Conservation (phyloP, 768 basidiomycete species). For the Trichaptum fuscoviolaceum region DNA sequence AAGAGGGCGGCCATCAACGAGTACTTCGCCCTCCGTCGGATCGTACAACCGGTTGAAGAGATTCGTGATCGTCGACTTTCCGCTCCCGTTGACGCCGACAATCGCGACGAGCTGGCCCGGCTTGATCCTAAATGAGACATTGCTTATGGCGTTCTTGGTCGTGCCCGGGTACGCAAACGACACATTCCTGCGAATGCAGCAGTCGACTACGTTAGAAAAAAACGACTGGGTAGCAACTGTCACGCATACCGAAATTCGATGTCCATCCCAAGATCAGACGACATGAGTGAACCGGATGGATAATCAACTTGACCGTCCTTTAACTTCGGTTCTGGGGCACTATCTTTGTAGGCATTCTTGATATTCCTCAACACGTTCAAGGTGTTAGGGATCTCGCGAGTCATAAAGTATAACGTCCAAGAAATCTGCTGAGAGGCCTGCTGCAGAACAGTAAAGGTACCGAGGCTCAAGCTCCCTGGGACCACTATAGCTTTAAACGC, state of each 20-base stretch:
- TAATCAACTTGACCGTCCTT: constrained; percentile 10
- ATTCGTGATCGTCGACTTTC: constrained; percentile 40
- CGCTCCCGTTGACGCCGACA: constrained; percentile 54
- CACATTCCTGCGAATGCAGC: constrained; percentile 34
- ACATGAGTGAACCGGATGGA: constrained; percentile 3
- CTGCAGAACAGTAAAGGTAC: constrained; percentile 10
- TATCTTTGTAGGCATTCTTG: constrained; percentile 10
- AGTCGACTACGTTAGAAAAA: neutral
- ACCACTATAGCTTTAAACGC: neutral
- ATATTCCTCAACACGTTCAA: constrained; percentile 6
- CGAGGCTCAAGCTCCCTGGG: neutral
- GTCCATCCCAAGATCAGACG: neutral
- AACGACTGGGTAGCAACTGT: neutral
- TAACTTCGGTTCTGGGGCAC: constrained; percentile 4
- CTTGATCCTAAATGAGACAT: constrained; percentile 33
- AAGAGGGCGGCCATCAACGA: constrained; percentile 35
- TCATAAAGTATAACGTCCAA: constrained; percentile 7
- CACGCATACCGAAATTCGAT: constrained; percentile 1
- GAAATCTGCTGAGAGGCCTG: constrained; percentile 9
- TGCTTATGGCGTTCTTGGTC: constrained; percentile 29
- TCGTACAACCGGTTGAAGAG: constrained; percentile 21
- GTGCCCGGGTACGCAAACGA: constrained; percentile 48
- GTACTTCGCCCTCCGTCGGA: constrained; percentile 19
- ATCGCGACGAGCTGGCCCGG: constrained; percentile 47
- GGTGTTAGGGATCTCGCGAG: neutral